Percentiles rank a stretch among this genome's conserved stretches.
Conservation (phyloP, 208 protist genomes). For the Phytomonas serpens region DNA sequence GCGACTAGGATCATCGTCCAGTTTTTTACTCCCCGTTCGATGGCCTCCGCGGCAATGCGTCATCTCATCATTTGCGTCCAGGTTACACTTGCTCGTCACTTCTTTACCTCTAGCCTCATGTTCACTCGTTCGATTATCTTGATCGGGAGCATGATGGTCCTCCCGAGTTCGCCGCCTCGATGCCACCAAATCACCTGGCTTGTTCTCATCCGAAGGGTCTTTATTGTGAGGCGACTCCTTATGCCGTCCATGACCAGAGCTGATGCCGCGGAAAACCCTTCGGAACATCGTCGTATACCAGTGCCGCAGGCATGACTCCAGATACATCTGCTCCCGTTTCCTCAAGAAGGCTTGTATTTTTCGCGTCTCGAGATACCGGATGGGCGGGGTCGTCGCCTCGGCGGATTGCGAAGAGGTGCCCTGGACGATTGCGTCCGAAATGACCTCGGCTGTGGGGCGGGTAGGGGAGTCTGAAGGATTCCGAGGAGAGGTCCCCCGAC, state of each 20-base stretch:
- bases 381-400: conserved; percentile 14
- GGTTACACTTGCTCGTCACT: not conserved
- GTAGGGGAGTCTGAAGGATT: too few relatives aligned
- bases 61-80: not conserved
- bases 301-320: conserved; percentile 30
- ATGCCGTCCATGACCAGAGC: too few relatives aligned
- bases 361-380: conserved; percentile 17
- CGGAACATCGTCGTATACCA: conserved; percentile 59
- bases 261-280: not conserved
- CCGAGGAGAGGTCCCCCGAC: not conserved
- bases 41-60: not conserved
- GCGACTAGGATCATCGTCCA: not conserved
- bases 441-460: too few relatives aligned
- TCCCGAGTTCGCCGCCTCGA: too few relatives aligned
- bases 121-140: not conserved
- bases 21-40: not conserved
- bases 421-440: not conserved
- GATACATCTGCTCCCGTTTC: conserved; percentile 18
- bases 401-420: not conserved
- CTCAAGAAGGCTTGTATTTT: conserved; percentile 18
- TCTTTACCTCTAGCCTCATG: not conserved
- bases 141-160: too few relatives aligned
- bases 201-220: too few relatives aligned
- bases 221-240: too few relatives aligned
- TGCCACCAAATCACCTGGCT: too few relatives aligned